Conservation (phyloP, 2,329 filamentous ascomycete genomes). For the Talaromyces sp. region DNA sequence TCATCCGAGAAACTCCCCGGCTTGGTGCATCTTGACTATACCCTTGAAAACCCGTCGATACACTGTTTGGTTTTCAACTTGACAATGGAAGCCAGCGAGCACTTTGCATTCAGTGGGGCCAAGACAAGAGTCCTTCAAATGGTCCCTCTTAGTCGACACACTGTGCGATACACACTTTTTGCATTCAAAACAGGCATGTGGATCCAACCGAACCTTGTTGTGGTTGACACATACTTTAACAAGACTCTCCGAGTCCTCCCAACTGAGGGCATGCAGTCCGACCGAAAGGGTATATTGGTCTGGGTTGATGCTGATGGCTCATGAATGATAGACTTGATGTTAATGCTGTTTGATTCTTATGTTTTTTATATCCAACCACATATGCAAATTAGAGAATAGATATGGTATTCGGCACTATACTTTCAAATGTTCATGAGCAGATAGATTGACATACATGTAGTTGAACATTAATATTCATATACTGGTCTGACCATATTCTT, state of each 20-base stretch:
- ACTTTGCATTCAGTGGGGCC: conserved; percentile 87
- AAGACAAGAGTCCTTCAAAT: conserved; percentile 77
- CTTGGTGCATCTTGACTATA: conserved; percentile 54
- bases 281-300: conserved; percentile 48
- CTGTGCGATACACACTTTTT: conserved; percentile 68
- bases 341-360: not conserved
- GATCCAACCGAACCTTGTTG: conserved; percentile 67
- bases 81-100: conserved; percentile 84
- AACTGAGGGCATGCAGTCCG: conserved; percentile 60
- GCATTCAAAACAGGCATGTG: conserved; percentile 61
- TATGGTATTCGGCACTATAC: not conserved
- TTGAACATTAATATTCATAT: not conserved
- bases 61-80: conserved; percentile 93
- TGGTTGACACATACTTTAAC: conserved; percentile 88
- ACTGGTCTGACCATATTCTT: too few relatives aligned
- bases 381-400: not conserved
- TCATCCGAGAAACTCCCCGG: conserved; percentile 28
- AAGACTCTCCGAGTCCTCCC: conserved; percentile 78
- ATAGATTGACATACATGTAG: not conserved
- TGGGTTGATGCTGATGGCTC: conserved; percentile 37
- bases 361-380: not conserved
- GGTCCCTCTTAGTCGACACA: conserved; percentile 72
- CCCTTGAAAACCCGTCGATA: conserved; percentile 87
- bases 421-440: not conserved
- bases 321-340: not conserved